These are phyloP conservation scores for Penicillium sp. DNA, from an alignment of 2,329 filamentous ascomycete genomes.

Conservation along the genomic window DNA sequence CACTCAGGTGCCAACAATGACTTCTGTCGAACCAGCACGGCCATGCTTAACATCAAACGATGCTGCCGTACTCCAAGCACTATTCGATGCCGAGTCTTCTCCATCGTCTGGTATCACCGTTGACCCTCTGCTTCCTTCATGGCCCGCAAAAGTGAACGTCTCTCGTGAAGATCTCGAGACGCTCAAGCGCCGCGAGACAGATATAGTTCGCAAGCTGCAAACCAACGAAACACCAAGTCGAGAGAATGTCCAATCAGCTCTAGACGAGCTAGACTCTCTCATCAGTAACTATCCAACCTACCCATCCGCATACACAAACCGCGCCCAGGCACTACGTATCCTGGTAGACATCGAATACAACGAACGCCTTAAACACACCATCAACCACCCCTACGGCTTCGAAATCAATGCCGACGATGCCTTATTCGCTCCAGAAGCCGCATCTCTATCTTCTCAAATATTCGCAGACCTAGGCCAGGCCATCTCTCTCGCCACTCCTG, in stretches of 20 bases:
- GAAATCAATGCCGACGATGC: conserved; percentile 16
- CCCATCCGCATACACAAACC: conserved; percentile 55
- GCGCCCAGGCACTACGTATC: conserved; percentile 51
- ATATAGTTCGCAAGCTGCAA: conserved; percentile 41
- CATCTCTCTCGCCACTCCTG: conserved; percentile 47
- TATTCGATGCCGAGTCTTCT: conserved; percentile 48
- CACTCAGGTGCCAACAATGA: conserved; percentile 10
- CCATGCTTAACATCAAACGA: conserved; percentile 44
- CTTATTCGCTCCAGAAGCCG: conserved; percentile 25
- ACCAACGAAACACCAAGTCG: conserved; percentile 14
- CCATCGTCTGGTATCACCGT: conserved; percentile 40
- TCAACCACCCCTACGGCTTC: not conserved
- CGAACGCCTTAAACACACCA: not conserved
- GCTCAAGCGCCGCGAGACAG: conserved; percentile 41
- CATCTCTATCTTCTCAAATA: conserved; percentile 23
- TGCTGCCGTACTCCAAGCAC: conserved; percentile 45
- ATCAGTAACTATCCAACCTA: conserved; percentile 48
- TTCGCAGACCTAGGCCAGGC: conserved; percentile 42
- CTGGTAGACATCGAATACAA: conserved; percentile 27
- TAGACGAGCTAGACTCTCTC: conserved; percentile 43
- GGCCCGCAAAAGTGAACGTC: conserved; percentile 39
- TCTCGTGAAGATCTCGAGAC: conserved; percentile 33
- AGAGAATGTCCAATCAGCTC: conserved; percentile 30
- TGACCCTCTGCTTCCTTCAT: conserved; percentile 38
- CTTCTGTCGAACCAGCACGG: conserved; percentile 19